Percentiles rank a stretch among this genome's conserved stretches.
Conservation (phyloP, 2,329 filamentous ascomycete species). For the Sclerotinia sclerotiorum region DNA sequence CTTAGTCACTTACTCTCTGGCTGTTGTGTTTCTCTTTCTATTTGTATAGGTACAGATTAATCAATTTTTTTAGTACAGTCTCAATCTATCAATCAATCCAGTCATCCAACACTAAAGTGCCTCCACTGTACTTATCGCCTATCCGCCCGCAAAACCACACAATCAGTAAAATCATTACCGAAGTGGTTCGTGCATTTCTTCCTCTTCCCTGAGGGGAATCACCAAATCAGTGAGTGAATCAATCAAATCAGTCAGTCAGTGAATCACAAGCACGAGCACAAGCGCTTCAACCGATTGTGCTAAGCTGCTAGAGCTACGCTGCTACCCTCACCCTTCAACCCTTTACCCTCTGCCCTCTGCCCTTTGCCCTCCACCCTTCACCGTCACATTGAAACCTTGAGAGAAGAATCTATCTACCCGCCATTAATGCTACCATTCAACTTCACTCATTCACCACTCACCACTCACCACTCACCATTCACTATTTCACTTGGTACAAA, state of each 20-base stretch:
- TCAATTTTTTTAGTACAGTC: not conserved
- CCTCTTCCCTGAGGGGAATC: conserved; percentile 2
- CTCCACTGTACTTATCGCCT: conserved; percentile 11
- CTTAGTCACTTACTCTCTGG: not conserved
- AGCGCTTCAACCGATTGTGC: conserved; percentile 32
- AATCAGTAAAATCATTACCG: conserved; percentile 5
- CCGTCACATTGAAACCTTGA: conserved; percentile 23
- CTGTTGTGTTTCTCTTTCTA: not conserved
- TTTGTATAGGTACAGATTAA: not conserved
- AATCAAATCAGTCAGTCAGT: too few species aligned
- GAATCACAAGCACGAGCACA: not conserved
- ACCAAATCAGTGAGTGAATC: not conserved
- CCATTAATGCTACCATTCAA: conserved; percentile 27
- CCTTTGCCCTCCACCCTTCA: conserved; percentile 13
- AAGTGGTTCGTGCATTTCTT: conserved; percentile 14
- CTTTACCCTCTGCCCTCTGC: conserved; percentile 8
- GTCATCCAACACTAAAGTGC: too few species aligned
- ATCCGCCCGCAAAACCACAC: conserved; percentile 1
- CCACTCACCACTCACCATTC: not conserved
- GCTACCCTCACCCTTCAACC: conserved; percentile 1
- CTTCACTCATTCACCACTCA: conserved; percentile 33
- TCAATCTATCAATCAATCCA: too few species aligned
- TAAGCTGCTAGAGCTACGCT: conserved; percentile 21
- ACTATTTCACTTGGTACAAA: conserved; percentile 8
- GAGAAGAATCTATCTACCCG: conserved; percentile 19